These are phyloP conservation scores for Fusarium acutatum DNA, from an alignment of 2,329 filamentous ascomycete genomes.

Conservation along the genomic window DNA sequence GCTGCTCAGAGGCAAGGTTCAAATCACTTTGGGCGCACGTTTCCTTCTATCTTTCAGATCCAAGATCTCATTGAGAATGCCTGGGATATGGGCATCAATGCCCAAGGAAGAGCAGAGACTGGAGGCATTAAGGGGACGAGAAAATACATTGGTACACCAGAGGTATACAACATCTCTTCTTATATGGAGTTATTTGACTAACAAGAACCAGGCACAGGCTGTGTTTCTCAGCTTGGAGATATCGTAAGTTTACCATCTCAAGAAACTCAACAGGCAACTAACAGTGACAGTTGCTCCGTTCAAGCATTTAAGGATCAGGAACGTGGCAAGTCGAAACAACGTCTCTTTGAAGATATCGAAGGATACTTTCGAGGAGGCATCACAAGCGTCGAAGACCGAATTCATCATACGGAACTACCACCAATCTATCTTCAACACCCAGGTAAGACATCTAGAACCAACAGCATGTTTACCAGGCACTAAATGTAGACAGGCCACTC, in stretches of 20 bases:
- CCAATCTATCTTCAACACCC: slow-evolving; percentile 92
- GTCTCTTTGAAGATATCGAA: slow-evolving; percentile 74
- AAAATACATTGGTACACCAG: slow-evolving; percentile 94
- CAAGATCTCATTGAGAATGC: slow-evolving; percentile 88
- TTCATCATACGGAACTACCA: slow-evolving; percentile 76
- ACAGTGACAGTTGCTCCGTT: slow-evolving; percentile 64
- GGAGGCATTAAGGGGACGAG: slow-evolving; percentile 87
- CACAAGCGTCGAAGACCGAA: slow-evolving; percentile 55
- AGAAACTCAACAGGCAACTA: background rate
- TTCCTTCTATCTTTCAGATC: slow-evolving; percentile 82
- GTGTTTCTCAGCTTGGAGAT: slow-evolving; percentile 77
- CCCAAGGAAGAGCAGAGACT: slow-evolving; percentile 78
- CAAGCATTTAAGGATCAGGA: slow-evolving; percentile 64
- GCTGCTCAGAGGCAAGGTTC: slow-evolving; percentile 64
- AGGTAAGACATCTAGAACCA: slow-evolving; percentile 53
- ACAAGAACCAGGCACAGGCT: slow-evolving; percentile 71
- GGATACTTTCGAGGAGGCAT: slow-evolving; percentile 73
- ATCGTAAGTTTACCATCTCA: slow-evolving; percentile 54
- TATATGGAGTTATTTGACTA: background rate
- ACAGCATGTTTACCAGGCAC: background rate
- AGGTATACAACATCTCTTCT: slow-evolving; percentile 61
- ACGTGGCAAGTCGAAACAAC: slow-evolving; percentile 55
- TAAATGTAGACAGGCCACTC: slow-evolving; percentile 73
- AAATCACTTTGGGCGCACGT: slow-evolving; percentile 64
- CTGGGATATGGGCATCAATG: slow-evolving; percentile 87